Percentiles rank a stretch among this genome's conserved stretches.
These are phyloP conservation scores for Yarrowia galli DNA, from an alignment of 1,139 yeast genomes.

Conservation along the genomic window DNA sequence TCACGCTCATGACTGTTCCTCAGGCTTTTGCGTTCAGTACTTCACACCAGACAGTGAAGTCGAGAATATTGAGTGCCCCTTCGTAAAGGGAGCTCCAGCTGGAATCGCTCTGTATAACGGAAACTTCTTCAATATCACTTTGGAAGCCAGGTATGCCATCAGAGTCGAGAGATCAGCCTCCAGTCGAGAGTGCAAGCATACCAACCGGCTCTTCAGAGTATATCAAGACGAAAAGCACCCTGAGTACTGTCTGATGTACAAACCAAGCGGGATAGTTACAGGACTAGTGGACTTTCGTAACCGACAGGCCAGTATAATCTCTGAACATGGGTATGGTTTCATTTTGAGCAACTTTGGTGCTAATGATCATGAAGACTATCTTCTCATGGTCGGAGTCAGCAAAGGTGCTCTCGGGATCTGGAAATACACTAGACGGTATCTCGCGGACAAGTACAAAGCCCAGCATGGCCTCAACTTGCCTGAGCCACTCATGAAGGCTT, in stretches of 20 bases:
- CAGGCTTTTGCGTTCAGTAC: background rate
- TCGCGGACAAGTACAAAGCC: background rate
- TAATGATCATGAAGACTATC: background rate
- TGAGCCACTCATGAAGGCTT: background rate
- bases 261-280: background rate
- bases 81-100: background rate
- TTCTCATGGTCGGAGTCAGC: background rate
- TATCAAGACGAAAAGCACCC: conserved; percentile 5
- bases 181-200: background rate
- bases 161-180: background rate
- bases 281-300: background rate
- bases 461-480: background rate
- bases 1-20: background rate
- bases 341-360: background rate
- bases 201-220: background rate
- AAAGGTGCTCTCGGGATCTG: background rate
- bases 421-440: background rate
- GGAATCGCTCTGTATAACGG: background rate
- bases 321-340: background rate
- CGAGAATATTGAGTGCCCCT: background rate
- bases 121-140: background rate
- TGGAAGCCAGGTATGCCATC: background rate
- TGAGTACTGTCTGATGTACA: background rate
- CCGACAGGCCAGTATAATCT: background rate
- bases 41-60: too few relatives aligned